Evolutionary conservation across 2,329 filamentous ascomycete species (phyloP).

Genomic region (Cylindrodendrum hubeiense): DNA sequence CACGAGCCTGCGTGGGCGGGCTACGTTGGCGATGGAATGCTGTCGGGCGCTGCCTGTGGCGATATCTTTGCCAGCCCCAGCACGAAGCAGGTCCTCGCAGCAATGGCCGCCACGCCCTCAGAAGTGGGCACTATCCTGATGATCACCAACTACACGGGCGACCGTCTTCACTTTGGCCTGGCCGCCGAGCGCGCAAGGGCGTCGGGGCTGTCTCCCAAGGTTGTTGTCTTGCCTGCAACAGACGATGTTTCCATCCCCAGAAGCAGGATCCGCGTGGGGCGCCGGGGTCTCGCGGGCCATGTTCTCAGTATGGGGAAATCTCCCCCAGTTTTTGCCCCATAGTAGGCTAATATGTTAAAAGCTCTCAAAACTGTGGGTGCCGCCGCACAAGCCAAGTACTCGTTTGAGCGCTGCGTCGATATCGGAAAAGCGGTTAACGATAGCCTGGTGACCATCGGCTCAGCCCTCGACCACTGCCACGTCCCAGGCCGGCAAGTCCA

Average conservation of each 20-base stretch:
- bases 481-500: slow-evolving; percentile 19
- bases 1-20: slow-evolving; percentile 74
- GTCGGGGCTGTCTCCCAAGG: slow-evolving; percentile 7
- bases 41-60: slow-evolving; percentile 71
- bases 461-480: slow-evolving; percentile 19
- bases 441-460: slow-evolving; percentile 22
- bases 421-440: slow-evolving; percentile 14
- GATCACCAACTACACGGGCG: slow-evolving; percentile 75
- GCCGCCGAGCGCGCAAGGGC: slow-evolving; percentile 47
- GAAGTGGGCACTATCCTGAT: slow-evolving; percentile 69
- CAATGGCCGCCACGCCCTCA: slow-evolving; percentile 67
- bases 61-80: slow-evolving; percentile 75
- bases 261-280: slow-evolving; percentile 14
- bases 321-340: not conserved
- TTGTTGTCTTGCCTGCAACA: slow-evolving; percentile 7
- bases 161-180: slow-evolving; percentile 72
- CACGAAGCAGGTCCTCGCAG: slow-evolving; percentile 72
- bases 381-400: slow-evolving; percentile 18
- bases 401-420: slow-evolving; percentile 22
- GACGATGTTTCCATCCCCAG: slow-evolving; percentile 20
- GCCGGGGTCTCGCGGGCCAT: slow-evolving; percentile 17
- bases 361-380: slow-evolving; percentile 25
- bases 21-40: slow-evolving; percentile 72
- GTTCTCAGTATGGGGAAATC: slow-evolving; percentile 12
- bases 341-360: slow-evolving; percentile 4